Percentiles rank a stretch among this genome's conserved stretches.
Conservation (phyloP, 805 yeast genomes). For the Nakazawaea peltata region DNA sequence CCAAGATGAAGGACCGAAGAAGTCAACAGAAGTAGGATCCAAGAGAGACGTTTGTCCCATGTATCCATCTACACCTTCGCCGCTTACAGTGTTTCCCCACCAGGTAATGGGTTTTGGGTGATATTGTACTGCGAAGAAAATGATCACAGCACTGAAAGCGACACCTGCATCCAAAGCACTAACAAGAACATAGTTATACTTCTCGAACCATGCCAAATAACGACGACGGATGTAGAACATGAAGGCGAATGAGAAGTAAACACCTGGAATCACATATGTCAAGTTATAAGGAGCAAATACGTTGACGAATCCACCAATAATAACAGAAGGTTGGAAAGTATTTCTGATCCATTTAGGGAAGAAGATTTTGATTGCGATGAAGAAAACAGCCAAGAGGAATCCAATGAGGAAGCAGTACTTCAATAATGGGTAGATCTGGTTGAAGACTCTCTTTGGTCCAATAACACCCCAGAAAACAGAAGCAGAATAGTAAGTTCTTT, state of each 20-base stretch:
- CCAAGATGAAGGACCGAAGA: constrained; percentile 22
- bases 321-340: constrained; percentile 42
- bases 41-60: constrained; percentile 16
- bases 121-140: constrained; percentile 43
- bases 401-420: constrained; percentile 49
- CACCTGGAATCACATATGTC: constrained; percentile 33
- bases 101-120: constrained; percentile 36
- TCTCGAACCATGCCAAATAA: constrained; percentile 50
- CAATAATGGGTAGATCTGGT: constrained; percentile 50
- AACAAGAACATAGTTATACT: constrained; percentile 42
- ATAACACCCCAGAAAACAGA: constrained; percentile 18
- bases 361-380: constrained; percentile 19
- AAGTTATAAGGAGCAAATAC: constrained; percentile 46
- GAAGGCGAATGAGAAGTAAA: constrained; percentile 30
- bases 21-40: constrained; percentile 23
- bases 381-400: constrained; percentile 23
- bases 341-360: constrained; percentile 18
- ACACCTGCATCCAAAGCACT: constrained; percentile 54
- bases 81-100: constrained; percentile 54
- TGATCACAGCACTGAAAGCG: constrained; percentile 49
- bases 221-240: constrained; percentile 41
- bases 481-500: constrained; percentile 37
- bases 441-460: constrained; percentile 13
- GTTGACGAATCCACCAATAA: constrained; percentile 39
- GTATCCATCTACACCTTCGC: constrained; percentile 29